phyloP scores from a whole-genome alignment of 2,329 filamentous ascomycete genomes.

The Ophiocordyceps sinensis region DNA sequence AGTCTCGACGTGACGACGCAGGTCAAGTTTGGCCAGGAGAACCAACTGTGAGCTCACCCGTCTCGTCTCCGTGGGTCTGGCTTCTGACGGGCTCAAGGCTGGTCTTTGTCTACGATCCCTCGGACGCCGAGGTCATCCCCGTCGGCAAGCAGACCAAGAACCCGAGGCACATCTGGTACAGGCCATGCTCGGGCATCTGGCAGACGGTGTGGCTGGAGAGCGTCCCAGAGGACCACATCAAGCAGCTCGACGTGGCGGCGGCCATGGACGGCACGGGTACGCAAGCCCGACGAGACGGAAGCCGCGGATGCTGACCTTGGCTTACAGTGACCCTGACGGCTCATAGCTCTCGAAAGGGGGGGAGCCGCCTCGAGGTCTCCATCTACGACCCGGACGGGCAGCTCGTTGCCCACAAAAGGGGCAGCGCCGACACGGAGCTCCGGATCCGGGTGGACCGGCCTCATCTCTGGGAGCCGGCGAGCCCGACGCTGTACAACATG shows the following conservation, averaged over 20 bases:
- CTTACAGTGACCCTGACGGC: slow-evolving; percentile 43
- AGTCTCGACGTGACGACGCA: slow-evolving; percentile 40
- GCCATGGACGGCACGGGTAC: slow-evolving; percentile 36
- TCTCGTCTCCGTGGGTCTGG: background rate
- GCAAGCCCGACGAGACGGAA: background rate
- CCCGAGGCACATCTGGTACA: slow-evolving; percentile 54
- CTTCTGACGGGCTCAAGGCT: slow-evolving; percentile 22
- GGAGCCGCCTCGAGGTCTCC: slow-evolving; percentile 19
- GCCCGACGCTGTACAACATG: slow-evolving; percentile 50
- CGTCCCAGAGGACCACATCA: slow-evolving; percentile 42
- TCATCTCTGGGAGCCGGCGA: slow-evolving; percentile 49
- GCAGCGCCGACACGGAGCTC: slow-evolving; percentile 33
- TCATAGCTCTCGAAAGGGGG: slow-evolving; percentile 24
- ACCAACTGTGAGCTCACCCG: slow-evolving; percentile 32
- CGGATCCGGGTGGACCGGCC: slow-evolving; percentile 38
- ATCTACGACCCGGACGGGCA: slow-evolving; percentile 22
- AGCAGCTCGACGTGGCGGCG: slow-evolving; percentile 43
- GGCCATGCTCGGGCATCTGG: slow-evolving; percentile 61
- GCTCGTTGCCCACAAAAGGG: slow-evolving; percentile 27
- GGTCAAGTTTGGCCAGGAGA: slow-evolving; percentile 25
- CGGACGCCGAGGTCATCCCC: slow-evolving; percentile 45
- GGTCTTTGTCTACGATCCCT: slow-evolving; percentile 55
- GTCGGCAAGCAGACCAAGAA: slow-evolving; percentile 48
- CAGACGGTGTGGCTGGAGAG: slow-evolving; percentile 58
- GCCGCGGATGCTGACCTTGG: too few species aligned